These are phyloP conservation scores for Phellopilus nigrolimitatus DNA, from an alignment of 1,284 basidiomycete species.

Conservation along the genomic window DNA sequence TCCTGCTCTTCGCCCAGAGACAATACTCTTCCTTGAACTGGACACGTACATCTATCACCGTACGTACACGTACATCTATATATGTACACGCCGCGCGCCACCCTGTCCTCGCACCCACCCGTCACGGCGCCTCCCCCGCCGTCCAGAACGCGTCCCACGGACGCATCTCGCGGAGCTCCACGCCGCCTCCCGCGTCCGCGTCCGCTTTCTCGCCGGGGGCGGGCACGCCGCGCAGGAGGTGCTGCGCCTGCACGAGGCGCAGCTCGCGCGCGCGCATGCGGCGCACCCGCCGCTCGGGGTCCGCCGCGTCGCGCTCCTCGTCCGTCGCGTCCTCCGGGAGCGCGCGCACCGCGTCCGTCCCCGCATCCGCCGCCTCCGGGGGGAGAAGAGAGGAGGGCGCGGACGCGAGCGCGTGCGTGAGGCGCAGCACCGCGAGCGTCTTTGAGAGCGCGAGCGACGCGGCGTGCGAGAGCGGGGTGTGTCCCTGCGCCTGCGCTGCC, in stretches of 20 bases:
- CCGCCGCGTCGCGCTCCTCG: constrained; percentile 63
- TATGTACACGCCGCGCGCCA: too few relatives aligned
- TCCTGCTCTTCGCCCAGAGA: too few relatives aligned
- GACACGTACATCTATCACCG: too few relatives aligned
- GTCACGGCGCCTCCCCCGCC: too few relatives aligned
- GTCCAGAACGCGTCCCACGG: background rate
- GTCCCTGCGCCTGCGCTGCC: too few relatives aligned
- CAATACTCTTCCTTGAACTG: too few relatives aligned
- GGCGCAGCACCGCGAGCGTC: constrained; percentile 78
- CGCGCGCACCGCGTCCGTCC: too few relatives aligned
- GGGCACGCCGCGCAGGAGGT: constrained; percentile 24
- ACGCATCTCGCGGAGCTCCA: background rate
- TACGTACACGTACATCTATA: too few relatives aligned
- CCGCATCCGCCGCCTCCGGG: too few relatives aligned
- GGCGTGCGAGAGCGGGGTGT: constrained; percentile 49
- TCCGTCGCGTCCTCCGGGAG: constrained; percentile 56
- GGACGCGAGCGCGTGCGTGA: constrained; percentile 59
- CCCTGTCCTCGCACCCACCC: too few relatives aligned
- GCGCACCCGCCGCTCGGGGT: constrained; percentile 60
- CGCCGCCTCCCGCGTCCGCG: background rate
- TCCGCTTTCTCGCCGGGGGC: background rate
- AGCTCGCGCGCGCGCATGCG: constrained; percentile 83
- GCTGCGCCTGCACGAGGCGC: constrained; percentile 72
- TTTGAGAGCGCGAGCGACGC: constrained; percentile 72
- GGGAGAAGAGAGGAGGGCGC: constrained; percentile 42